A percentile compares a stretch with the other conserved stretches of the same genome.
phyloP scores from a whole-genome alignment of 2,329 filamentous ascomycete genomes.

The Teratosphaeriaceae sp. region DNA sequence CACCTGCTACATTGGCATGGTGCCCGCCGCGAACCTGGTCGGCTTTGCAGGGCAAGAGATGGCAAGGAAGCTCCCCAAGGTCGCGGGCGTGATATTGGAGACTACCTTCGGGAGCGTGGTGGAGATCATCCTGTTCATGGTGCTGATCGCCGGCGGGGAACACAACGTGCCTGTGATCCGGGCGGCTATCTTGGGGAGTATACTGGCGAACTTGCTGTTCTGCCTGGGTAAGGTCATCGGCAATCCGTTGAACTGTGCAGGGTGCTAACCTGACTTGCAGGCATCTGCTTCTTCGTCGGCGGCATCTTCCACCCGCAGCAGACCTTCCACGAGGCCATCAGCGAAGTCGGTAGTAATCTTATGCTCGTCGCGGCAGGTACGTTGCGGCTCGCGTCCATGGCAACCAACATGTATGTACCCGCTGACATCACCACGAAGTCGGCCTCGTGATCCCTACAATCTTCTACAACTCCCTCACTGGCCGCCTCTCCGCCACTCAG shows the following conservation, averaged over 20 bases:
- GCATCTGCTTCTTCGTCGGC: slow-evolving; percentile 68
- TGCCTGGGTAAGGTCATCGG: slow-evolving; percentile 45
- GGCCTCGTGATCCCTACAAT: slow-evolving; percentile 43
- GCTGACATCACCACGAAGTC: slow-evolving; percentile 23
- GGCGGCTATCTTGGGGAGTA: slow-evolving; percentile 74
- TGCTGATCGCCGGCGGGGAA: slow-evolving; percentile 47
- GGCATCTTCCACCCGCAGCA: slow-evolving; percentile 63
- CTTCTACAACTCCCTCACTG: slow-evolving; percentile 42
- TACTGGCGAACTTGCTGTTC: slow-evolving; percentile 72
- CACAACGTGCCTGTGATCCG: slow-evolving; percentile 56
- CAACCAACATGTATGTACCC: not conserved
- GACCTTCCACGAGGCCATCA: slow-evolving; percentile 67
- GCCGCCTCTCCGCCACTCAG: slow-evolving; percentile 24
- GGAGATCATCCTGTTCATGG: slow-evolving; percentile 76
- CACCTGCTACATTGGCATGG: slow-evolving; percentile 44
- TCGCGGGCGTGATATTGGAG: slow-evolving; percentile 54
- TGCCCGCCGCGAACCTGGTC: slow-evolving; percentile 45
- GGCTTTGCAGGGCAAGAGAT: slow-evolving; percentile 63
- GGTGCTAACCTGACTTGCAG: slow-evolving; percentile 8
- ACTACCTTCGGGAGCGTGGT: slow-evolving; percentile 61
- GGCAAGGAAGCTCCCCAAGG: slow-evolving; percentile 67
- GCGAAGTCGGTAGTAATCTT: slow-evolving; percentile 71
- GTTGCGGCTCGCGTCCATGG: not conserved
- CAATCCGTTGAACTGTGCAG: not conserved
- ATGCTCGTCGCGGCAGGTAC: slow-evolving; percentile 63